A percentile compares a stretch with the other conserved stretches of the same genome.
These are phyloP conservation scores for Mortierella sp. DNA, from an alignment of 371 early-diverging fungal species.

Conservation along the genomic window DNA sequence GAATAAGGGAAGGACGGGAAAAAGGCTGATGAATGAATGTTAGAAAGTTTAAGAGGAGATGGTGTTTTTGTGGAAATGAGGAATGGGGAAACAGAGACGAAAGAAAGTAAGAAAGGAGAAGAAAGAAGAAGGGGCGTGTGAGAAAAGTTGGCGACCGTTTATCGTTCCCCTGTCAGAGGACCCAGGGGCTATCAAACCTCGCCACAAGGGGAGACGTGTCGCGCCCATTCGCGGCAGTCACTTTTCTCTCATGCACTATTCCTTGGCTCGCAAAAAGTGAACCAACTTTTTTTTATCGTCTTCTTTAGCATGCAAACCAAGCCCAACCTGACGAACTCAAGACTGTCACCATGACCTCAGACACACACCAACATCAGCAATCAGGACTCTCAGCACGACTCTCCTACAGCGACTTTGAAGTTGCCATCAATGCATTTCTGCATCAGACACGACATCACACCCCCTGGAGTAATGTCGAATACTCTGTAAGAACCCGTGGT, in stretches of 20 bases:
- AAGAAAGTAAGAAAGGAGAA: not conserved
- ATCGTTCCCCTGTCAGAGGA: not conserved
- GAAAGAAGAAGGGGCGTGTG: not conserved
- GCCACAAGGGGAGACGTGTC: no score
- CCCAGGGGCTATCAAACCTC: not conserved
- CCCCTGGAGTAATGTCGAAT: conserved; percentile 41
- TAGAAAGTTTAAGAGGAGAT: not conserved
- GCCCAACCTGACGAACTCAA: not conserved
- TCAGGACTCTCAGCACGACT: conserved; percentile 30
- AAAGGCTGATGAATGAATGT: not conserved
- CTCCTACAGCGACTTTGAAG: conserved; percentile 43
- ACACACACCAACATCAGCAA: not conserved
- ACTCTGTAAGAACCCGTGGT: conserved; percentile 10
- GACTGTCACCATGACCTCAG: conserved; percentile 4
- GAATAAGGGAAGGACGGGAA: not conserved
- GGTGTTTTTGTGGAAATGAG: not conserved
- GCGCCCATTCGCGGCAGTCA: not conserved
- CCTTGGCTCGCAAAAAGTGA: not conserved
- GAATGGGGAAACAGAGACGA: not conserved
- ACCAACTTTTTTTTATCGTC: not conserved
- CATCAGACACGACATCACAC: conserved; percentile 27
- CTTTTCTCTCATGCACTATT: not conserved
- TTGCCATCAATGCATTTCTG: conserved; percentile 47
- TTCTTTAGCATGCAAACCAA: not conserved
- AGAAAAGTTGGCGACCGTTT: conserved; percentile 1